Percentiles rank a stretch among this genome's conserved stretches.
Conservation (phyloP, 768 basidiomycete species). For the Cystobasidium ongulense region DNA sequence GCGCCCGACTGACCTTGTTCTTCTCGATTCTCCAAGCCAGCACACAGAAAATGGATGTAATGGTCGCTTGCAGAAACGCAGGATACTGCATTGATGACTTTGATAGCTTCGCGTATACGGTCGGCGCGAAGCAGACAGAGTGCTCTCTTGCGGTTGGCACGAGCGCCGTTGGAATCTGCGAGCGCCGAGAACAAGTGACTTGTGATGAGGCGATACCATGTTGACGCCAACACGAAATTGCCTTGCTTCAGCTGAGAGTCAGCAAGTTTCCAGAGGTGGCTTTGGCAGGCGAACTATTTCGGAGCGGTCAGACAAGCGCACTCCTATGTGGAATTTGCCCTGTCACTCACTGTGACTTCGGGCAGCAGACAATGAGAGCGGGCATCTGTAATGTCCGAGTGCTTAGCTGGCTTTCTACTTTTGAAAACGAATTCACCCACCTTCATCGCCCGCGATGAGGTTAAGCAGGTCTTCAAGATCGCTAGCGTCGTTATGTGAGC, state of each 20-base stretch:
- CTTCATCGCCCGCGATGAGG: too few relatives aligned
- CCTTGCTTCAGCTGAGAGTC: neutral
- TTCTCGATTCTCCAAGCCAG: neutral
- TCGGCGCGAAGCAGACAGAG: conserved; percentile 3
- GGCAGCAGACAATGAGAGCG: neutral
- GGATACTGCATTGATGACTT: neutral
- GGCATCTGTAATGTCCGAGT: neutral
- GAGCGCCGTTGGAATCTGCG: neutral
- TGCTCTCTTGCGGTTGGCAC: neutral
- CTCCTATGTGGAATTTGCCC: neutral
- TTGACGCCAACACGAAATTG: neutral
- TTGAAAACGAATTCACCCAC: neutral
- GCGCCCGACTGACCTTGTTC: neutral
- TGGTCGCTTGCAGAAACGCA: neutral
- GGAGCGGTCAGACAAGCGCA: neutral
- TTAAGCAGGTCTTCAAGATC: neutral
- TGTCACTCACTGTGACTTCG: neutral
- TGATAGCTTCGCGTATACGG: neutral
- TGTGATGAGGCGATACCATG: neutral
- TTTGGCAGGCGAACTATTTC: neutral
- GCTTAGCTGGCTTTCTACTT: neutral
- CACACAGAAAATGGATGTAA: conserved; percentile 2
- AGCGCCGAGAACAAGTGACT: neutral
- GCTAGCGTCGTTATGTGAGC: neutral
- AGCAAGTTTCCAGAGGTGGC: neutral